phyloP scores from a whole-genome alignment of 257 asterid species.

The Nicotiana tomentosiformis region DNA sequence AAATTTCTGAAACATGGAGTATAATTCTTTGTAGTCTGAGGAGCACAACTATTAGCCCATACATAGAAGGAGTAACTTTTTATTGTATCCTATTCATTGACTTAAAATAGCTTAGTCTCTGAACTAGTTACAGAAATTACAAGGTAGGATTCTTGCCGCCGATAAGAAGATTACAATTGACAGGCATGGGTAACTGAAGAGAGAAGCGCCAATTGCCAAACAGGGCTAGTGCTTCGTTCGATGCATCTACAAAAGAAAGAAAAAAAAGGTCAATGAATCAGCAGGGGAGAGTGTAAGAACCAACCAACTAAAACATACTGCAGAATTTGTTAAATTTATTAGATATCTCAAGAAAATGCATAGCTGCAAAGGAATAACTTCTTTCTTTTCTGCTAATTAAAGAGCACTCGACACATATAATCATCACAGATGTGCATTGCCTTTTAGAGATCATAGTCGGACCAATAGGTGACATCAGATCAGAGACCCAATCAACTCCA shows the following conservation, averaged over 20 bases:
- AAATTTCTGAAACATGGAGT: no score
- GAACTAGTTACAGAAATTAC: constrained; percentile 2
- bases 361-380: neutral
- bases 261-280: neutral
- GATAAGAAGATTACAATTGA: neutral
- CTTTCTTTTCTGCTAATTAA: neutral
- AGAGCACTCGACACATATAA: neutral
- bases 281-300: neutral
- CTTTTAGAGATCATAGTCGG: neutral
- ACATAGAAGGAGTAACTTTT: neutral
- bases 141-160: neutral
- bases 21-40: neutral
- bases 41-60: neutral
- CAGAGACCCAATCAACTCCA: neutral
- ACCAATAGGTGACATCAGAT: no score
- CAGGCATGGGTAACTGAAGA: neutral
- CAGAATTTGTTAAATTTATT: neutral
- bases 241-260: neutral
- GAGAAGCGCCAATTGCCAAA: neutral
- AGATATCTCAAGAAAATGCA: neutral
- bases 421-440: neutral
- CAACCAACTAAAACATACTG: neutral
- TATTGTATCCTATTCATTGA: neutral
- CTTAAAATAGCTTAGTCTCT: neutral
- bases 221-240: neutral